Evolutionary conservation across 306 rosid species (phyloP).

Genomic region (Fragaria ananassa): DNA sequence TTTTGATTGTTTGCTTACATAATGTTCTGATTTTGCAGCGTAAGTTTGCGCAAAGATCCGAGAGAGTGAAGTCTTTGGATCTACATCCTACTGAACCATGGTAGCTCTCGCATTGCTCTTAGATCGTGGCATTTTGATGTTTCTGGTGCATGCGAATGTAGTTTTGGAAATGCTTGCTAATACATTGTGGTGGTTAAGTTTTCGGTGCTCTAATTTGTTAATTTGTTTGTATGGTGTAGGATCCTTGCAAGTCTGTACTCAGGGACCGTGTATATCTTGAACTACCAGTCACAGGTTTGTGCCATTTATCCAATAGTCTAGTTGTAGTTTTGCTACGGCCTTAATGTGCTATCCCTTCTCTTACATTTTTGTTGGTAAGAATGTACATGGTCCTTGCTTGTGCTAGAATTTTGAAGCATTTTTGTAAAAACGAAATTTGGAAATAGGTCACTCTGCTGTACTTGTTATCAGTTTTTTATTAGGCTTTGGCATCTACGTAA

Average conservation of each 20-base stretch:
- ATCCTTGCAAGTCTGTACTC: conserved; percentile 93
- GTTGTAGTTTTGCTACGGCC: background rate
- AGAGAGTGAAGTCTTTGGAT: conserved; percentile 37
- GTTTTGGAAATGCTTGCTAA: background rate
- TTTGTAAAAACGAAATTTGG: background rate
- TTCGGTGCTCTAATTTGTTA: background rate
- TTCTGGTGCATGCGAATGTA: background rate
- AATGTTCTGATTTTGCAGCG: conserved; percentile 17
- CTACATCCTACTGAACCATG: conserved; percentile 45
- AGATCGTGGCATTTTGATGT: background rate
- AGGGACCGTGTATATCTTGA: conserved; percentile 91
- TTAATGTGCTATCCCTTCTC: background rate
- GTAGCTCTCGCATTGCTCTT: background rate
- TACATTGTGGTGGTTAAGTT: background rate
- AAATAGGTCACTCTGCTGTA: background rate
- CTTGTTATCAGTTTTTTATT: background rate
- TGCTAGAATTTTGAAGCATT: background rate
- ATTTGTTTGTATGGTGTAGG: conserved; percentile 43
- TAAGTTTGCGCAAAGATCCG: conserved; percentile 33
- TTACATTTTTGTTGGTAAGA: background rate
- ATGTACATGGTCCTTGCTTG: background rate
- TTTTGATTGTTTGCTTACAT: background rate
- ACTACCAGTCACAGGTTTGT: conserved; percentile 89
- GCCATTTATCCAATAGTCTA: background rate
- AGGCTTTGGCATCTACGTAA: too few relatives aligned